A percentile compares a stretch with the other conserved stretches of the same genome.
These are phyloP conservation scores for Tetragonia tetragonoides DNA, from an alignment of 148 eudicot genomes.

Conservation along the genomic window DNA sequence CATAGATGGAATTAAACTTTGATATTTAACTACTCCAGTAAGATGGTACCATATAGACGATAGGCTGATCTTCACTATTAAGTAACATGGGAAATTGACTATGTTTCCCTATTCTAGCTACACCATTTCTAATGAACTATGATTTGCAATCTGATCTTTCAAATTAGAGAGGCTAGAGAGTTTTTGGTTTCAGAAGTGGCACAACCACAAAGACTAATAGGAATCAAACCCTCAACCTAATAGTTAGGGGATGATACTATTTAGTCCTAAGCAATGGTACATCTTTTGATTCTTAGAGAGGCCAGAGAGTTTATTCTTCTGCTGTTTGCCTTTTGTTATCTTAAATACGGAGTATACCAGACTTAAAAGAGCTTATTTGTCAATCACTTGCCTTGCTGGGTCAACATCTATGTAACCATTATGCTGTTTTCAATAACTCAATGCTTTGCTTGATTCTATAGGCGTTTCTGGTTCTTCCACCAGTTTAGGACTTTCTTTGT, in stretches of 20 bases:
- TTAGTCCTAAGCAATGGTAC: no score
- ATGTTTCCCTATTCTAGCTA: not conserved
- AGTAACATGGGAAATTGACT: no score
- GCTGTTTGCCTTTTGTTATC: no score
- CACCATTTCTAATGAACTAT: not conserved
- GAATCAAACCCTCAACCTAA: no score
- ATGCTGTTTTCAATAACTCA: not conserved
- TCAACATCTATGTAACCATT: not conserved
- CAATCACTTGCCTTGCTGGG: not conserved
- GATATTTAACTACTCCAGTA: not conserved
- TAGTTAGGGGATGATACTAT: no score
- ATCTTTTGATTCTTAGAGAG: not conserved
- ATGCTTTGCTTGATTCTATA: not conserved
- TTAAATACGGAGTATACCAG: no score
- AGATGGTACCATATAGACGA: not conserved
- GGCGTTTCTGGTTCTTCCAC: not conserved
- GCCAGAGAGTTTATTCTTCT: not conserved
- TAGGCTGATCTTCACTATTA: no score
- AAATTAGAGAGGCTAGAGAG: not conserved
- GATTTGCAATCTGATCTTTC: not conserved
- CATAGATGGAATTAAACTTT: not conserved
- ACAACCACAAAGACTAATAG: no score
- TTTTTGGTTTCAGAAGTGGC: not conserved
- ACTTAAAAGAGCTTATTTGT: not conserved
- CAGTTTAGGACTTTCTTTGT: not conserved